Percentiles rank a stretch among this genome's conserved stretches.
Conservation (phyloP, 78 protist species). For the Dictyostelium capitatum region DNA sequence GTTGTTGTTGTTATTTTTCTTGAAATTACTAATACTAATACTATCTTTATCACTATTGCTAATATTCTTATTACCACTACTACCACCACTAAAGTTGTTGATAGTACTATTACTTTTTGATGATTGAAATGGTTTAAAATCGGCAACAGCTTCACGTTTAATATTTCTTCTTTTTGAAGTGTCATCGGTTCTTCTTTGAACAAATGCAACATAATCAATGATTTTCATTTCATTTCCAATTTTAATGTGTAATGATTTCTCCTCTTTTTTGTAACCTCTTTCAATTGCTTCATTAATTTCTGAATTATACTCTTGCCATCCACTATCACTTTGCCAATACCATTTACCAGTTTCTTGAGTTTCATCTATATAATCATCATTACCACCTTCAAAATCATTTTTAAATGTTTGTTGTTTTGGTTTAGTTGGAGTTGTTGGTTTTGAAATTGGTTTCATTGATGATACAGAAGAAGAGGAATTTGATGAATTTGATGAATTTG, state of each 20-base stretch:
- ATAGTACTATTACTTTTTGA: not conserved
- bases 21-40: not conserved
- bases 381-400: not conserved
- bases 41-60: not conserved
- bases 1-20: not conserved
- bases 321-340: conserved; percentile 50
- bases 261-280: not conserved
- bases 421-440: not conserved
- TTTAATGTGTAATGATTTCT: not conserved
- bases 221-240: not conserved
- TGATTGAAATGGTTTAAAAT: not conserved
- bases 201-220: conserved; percentile 27
- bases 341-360: conserved; percentile 15
- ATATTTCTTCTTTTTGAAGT: conserved; percentile 33
- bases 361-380: not conserved
- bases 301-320: conserved; percentile 18
- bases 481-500: not conserved
- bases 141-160: not conserved
- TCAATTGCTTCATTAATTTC: conserved; percentile 30
- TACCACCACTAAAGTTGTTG: no score
- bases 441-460: not conserved
- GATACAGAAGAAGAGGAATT: not conserved
- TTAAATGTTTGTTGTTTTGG: not conserved
- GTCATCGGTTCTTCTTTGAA: conserved; percentile 77
- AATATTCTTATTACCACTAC: not conserved